These are phyloP conservation scores for Aspergillus sclerotialis DNA, from an alignment of 2,329 filamentous ascomycete genomes.

Conservation along the genomic window DNA sequence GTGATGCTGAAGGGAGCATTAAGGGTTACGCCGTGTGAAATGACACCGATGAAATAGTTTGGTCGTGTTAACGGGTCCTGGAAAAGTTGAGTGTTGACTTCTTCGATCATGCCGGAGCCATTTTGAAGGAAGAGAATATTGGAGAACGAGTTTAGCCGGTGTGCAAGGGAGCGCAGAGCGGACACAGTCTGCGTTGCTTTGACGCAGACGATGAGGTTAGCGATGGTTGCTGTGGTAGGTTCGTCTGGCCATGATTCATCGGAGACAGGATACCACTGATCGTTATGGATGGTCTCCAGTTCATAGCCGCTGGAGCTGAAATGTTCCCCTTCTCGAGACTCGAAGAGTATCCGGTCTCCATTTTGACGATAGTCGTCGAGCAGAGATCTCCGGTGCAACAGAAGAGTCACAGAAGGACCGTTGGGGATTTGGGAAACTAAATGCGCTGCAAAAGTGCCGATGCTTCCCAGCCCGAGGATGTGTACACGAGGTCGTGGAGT, in stretches of 20 bases:
- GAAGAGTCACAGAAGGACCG: slow-evolving; percentile 64
- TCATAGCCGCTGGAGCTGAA: slow-evolving; percentile 1
- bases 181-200: slow-evolving; percentile 59
- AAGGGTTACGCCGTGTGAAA: slow-evolving; percentile 48
- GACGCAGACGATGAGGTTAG: slow-evolving; percentile 65
- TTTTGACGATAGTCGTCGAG: slow-evolving; percentile 16
- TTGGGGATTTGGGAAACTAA: slow-evolving; percentile 53
- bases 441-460: slow-evolving; percentile 70
- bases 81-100: slow-evolving; percentile 63
- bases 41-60: slow-evolving; percentile 63
- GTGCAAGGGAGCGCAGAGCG: slow-evolving; percentile 56
- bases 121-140: slow-evolving; percentile 69
- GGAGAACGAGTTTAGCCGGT: slow-evolving; percentile 54
- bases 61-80: slow-evolving; percentile 55
- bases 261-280: slow-evolving; percentile 5
- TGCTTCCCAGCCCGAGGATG: slow-evolving; percentile 68
- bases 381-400: slow-evolving; percentile 53
- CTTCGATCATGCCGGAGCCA: slow-evolving; percentile 69
- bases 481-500: too few species aligned
- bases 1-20: slow-evolving; percentile 41
- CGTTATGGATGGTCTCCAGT: slow-evolving; percentile 2
- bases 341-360: slow-evolving; percentile 12
- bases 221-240: slow-evolving; percentile 42
- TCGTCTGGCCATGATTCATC: slow-evolving; percentile 1
- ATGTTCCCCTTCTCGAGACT: slow-evolving; percentile 7